These are phyloP conservation scores for Cladosporium sp. DNA, from an alignment of 2,329 filamentous ascomycete species.

Conservation along the genomic window DNA sequence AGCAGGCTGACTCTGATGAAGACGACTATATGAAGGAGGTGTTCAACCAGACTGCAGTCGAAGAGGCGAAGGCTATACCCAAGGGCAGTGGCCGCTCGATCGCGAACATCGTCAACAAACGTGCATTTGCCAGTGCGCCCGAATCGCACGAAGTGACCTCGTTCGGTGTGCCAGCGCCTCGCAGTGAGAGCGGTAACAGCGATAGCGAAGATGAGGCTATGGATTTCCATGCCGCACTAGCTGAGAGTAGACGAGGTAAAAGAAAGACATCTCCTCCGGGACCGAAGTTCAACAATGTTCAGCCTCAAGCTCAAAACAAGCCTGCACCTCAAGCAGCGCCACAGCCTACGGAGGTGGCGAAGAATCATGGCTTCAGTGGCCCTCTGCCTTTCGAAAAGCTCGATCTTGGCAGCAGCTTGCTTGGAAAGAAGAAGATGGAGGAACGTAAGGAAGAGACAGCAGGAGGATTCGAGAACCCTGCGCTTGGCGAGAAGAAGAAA, in stretches of 20 bases:
- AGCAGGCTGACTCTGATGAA: constrained; percentile 14
- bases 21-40: constrained; percentile 43
- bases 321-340: constrained; percentile 21
- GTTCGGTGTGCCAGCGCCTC: constrained; percentile 30
- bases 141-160: constrained; percentile 35
- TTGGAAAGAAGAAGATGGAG: constrained; percentile 50
- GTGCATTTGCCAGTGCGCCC: constrained; percentile 59
- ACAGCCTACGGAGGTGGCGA: constrained; percentile 32
- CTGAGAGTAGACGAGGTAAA: constrained; percentile 57
- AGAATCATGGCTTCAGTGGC: constrained; percentile 63
- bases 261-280: constrained; percentile 23
- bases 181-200: constrained; percentile 26
- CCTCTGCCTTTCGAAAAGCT: constrained; percentile 84
- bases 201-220: constrained; percentile 67
- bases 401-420: constrained; percentile 61
- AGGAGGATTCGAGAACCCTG: constrained; percentile 62
- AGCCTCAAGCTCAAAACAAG: constrained; percentile 25
- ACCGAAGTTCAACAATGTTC: constrained; percentile 14
- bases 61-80: constrained; percentile 41
- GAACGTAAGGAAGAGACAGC: constrained; percentile 51
- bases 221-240: constrained; percentile 72
- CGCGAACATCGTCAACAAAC: constrained; percentile 69
- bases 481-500: constrained; percentile 32
- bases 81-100: constrained; percentile 55
- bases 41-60: constrained; percentile 42